Conservation (phyloP, 2,329 filamentous ascomycete genomes). For the Monosporascus sp. region DNA sequence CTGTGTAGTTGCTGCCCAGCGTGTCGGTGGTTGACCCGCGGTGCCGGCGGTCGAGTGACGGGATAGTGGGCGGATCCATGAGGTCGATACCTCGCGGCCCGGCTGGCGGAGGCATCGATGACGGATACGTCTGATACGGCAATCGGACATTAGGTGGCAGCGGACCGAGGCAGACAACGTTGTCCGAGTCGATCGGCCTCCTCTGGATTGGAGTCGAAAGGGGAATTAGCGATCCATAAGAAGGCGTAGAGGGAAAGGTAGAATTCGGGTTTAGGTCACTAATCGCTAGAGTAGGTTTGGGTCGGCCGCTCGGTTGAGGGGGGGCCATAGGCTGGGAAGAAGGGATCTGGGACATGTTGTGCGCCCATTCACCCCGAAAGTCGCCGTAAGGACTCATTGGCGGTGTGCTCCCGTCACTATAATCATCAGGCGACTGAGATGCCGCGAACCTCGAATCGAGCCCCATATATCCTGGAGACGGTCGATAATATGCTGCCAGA, state of each 20-base stretch:
- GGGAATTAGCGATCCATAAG: constrained; percentile 9
- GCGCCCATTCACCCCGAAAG: constrained; percentile 34
- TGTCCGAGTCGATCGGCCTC: constrained; percentile 45
- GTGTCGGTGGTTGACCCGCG: constrained; percentile 34
- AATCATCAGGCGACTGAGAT: constrained; percentile 31
- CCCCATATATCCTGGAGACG: constrained; percentile 1
- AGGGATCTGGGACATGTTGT: constrained; percentile 31
- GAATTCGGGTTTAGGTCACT: constrained; percentile 19
- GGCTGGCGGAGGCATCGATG: constrained; percentile 22
- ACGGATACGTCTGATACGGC: constrained; percentile 22
- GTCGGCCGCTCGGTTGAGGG: constrained; percentile 19
- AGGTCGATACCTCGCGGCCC: constrained; percentile 20
- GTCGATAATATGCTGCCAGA: constrained; percentile 25
- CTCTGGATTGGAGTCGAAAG: constrained; percentile 34
- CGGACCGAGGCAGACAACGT: constrained; percentile 50
- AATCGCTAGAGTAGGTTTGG: constrained; percentile 11
- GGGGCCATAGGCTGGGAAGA: constrained; percentile 37
- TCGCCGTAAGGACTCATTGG: constrained; percentile 35
- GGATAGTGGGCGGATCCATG: constrained; percentile 20
- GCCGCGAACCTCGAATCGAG: constrained; percentile 18
- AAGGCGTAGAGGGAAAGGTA: constrained; percentile 19
- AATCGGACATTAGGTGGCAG: constrained; percentile 43
- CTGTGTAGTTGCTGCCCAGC: constrained; percentile 52
- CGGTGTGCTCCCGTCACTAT: constrained; percentile 37
- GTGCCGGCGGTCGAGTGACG: constrained; percentile 17